A percentile compares a stretch with the other conserved stretches of the same genome.
These are phyloP conservation scores for Akanthomyces uredinophilus DNA, from an alignment of 2,329 filamentous ascomycete genomes.

Conservation along the genomic window DNA sequence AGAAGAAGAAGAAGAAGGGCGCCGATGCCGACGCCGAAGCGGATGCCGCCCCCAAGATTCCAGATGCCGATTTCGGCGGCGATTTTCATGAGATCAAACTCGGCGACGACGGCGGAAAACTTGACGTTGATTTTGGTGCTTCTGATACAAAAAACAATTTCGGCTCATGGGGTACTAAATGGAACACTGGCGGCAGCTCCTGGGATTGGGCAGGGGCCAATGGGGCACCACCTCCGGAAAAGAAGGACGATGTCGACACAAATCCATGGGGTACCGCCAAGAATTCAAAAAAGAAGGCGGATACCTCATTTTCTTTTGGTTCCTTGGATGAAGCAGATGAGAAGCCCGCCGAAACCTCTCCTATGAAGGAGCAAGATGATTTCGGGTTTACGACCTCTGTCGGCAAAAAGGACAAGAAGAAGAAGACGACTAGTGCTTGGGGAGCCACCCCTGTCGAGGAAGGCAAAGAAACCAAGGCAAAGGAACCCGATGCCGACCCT, in stretches of 20 bases:
- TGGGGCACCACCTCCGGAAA: constrained; percentile 29
- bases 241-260: constrained; percentile 37
- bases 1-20: constrained; percentile 36
- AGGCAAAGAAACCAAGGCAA: constrained; percentile 24
- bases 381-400: constrained; percentile 25
- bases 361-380: constrained; percentile 30
- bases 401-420: constrained; percentile 40
- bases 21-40: constrained; percentile 17
- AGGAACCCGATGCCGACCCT: constrained; percentile 26
- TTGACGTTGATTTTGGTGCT: constrained; percentile 51
- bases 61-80: constrained; percentile 40
- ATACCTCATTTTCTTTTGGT: constrained; percentile 43
- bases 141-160: constrained; percentile 42
- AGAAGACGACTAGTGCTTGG: constrained; percentile 32
- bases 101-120: constrained; percentile 52
- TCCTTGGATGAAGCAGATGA: constrained; percentile 37
- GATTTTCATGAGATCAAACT: constrained; percentile 65
- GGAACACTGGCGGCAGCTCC: constrained; percentile 48
- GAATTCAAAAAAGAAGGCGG: constrained; percentile 48
- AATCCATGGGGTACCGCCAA: constrained; percentile 47
- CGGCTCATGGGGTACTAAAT: constrained; percentile 56
- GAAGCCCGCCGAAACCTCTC: constrained; percentile 25
- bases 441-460: constrained; percentile 30
- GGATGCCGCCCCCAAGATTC: constrained; percentile 24
- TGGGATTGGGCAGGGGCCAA: constrained; percentile 39